Conservation (phyloP, 176 grass and related monocot genomes). For the Avena sativa region DNA sequence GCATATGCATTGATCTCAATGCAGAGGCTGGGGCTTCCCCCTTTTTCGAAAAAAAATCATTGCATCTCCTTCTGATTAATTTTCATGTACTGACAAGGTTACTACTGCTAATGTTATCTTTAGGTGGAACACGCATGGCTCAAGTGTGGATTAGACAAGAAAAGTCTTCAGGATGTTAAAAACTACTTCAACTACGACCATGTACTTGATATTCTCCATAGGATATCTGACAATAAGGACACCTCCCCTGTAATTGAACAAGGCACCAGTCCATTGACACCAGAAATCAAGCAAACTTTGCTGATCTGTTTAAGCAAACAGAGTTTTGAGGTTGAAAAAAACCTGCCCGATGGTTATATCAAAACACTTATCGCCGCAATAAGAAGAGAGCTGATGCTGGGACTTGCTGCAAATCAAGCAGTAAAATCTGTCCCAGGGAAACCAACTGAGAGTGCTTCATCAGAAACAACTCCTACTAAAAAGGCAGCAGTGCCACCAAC, state of each 20-base stretch:
- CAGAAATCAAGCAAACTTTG: slow-evolving; percentile 49
- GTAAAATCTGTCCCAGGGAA: slow-evolving; percentile 37
- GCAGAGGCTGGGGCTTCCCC: too few species aligned
- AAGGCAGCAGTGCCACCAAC: neutral
- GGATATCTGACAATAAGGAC: slow-evolving; percentile 33
- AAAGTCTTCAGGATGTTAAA: slow-evolving; percentile 55
- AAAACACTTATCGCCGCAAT: slow-evolving; percentile 39
- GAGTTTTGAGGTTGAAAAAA: slow-evolving; percentile 38
- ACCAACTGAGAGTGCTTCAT: slow-evolving; percentile 9
- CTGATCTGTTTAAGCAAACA: slow-evolving; percentile 60
- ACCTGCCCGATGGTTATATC: slow-evolving; percentile 52
- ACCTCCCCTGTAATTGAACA: slow-evolving; percentile 34
- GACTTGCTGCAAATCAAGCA: slow-evolving; percentile 17
- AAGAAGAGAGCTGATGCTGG: slow-evolving; percentile 49
- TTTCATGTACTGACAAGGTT: slow-evolving; percentile 28
- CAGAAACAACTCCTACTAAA: slow-evolving; percentile 32
- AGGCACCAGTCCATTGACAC: slow-evolving; percentile 34
- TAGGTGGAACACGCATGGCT: slow-evolving; percentile 64
- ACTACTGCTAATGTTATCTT: neutral
- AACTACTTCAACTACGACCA: slow-evolving; percentile 53
- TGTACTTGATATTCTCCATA: slow-evolving; percentile 44
- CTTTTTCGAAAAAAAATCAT: neutral
- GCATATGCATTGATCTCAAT: too few species aligned
- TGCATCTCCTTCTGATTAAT: slow-evolving; percentile 11
- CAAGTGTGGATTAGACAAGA: slow-evolving; percentile 58